Conservation (phyloP, 2,329 filamentous ascomycete species). For the Xylariaceae sp. region DNA sequence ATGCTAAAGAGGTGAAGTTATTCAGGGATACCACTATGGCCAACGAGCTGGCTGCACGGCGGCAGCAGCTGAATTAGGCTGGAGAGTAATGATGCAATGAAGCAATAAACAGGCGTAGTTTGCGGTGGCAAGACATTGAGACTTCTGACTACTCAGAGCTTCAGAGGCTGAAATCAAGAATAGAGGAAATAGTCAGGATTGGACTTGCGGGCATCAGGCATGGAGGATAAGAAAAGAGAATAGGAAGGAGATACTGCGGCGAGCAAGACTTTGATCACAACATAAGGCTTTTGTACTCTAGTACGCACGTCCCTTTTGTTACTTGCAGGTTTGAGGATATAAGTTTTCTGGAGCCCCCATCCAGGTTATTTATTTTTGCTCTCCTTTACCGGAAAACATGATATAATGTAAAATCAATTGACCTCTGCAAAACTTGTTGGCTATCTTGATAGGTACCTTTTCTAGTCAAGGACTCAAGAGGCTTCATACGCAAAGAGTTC, state of each 20-base stretch:
- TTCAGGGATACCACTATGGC: constrained; percentile 8
- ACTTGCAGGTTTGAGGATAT: constrained; percentile 5
- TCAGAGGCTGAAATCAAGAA: constrained; percentile 8
- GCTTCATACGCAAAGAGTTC: no score
- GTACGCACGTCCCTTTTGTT: constrained; percentile 19
- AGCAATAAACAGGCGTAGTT: constrained; percentile 9
- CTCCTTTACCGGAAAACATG: background rate
- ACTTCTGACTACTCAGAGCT: background rate
- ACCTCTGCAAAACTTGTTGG: no score
- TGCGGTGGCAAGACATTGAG: background rate
- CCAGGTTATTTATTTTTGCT: background rate
- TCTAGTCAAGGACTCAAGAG: no score
- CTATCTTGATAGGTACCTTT: no score
- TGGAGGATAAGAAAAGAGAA: background rate
- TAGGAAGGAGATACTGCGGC: background rate
- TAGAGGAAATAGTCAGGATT: constrained; percentile 4
- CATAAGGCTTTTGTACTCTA: constrained; percentile 13
- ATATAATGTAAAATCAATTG: no score
- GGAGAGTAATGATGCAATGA: constrained; percentile 9
- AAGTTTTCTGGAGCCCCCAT: background rate
- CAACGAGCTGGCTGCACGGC: background rate
- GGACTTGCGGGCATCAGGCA: background rate
- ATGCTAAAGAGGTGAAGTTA: background rate
- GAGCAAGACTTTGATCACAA: background rate
- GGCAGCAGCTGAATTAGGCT: background rate